Base-by-base conservation (phyloP, 257 asterid species). In the Solanum neorickii region DNA sequence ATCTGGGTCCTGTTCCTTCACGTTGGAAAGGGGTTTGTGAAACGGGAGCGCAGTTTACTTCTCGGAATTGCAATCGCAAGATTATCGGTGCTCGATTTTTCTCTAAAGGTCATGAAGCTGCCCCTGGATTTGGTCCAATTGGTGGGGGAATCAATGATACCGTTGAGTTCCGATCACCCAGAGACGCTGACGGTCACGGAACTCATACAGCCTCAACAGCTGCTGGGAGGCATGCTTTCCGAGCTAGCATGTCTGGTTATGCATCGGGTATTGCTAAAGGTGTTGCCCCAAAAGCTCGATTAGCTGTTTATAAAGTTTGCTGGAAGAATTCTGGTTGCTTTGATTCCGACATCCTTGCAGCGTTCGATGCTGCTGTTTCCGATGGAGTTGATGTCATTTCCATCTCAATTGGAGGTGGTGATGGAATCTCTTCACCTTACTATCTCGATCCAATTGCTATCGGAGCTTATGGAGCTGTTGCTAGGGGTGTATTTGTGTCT, bases 171-270 rank as follows among this genome's bases (percentile, higher is more conserved):
- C 92, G 86, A 72, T 97, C 99, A 49, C 92, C 99, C 9, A 89
- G 99, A 86, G 99, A 97, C 35, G 99, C 99, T 27, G 99, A 97
- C 47, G 99, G 99, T 6, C 99, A 97, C 20, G 99, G 99, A 15
- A 97, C 99, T 5, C 99, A 97, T 89, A 97, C 99, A 11, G 99
- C 99, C 12, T 94, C 98, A 42, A 97, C 99, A 15, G 99, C 99
- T n/a, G 99, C 98, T 21, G 99, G 99, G 0, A 89, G 99, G 3
- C 73, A 97, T 88, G 91, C 98, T 16, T 97, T 97, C 60, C 87
- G 87, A 31, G 98, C 99, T 8, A 94, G 95, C 82, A 93, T 97
- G 98, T 93, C 94, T 83, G 99, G 99, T 0, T 97, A 96, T 90
- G 99, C 99, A 49, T 78, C 95, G 31, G 99, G 99, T 52, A 91